Percentiles rank a stretch among this genome's conserved stretches.
Evolutionary conservation across 2,329 filamentous ascomycete genomes (phyloP).

Genomic region (Xylariomycetidae sp.): DNA sequence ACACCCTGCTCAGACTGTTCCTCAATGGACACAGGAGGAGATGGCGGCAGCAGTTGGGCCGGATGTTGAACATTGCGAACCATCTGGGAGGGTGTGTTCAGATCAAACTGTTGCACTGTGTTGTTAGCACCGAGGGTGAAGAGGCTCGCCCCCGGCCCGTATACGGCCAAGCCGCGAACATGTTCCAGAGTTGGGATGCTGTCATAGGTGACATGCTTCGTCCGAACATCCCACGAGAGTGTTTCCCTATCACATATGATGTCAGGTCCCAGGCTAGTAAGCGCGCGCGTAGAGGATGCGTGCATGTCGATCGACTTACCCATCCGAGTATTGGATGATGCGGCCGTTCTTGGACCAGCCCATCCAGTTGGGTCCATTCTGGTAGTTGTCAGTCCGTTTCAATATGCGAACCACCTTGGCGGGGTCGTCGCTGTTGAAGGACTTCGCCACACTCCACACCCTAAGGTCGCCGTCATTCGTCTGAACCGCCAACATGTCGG

Average conservation of each 20-base stretch:
- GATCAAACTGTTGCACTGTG: constrained; percentile 90
- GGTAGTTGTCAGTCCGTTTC: constrained; percentile 68
- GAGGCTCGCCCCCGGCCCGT: constrained; percentile 82
- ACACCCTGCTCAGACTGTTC: constrained; percentile 54
- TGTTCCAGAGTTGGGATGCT: constrained; percentile 78
- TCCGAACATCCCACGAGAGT: constrained; percentile 92
- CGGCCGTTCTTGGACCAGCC: constrained; percentile 97
- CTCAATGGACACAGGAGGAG: constrained; percentile 74
- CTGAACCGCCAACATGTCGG: constrained; percentile 94
- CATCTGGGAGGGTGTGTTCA: constrained; percentile 74
- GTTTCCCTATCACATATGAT: constrained; percentile 60
- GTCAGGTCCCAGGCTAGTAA: constrained; percentile 30
- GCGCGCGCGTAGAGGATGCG: constrained; percentile 40
- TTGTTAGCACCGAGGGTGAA: constrained; percentile 87
- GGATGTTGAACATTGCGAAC: constrained; percentile 84
- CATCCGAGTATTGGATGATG: constrained; percentile 86
- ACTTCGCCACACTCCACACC: constrained; percentile 95
- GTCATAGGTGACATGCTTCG: constrained; percentile 93
- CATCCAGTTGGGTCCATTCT: constrained; percentile 85
- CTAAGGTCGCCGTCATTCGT: constrained; percentile 85
- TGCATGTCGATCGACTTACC: constrained; percentile 51
- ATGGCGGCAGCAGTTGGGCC: constrained; percentile 70
- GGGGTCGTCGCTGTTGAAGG: constrained; percentile 61
- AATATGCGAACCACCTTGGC: constrained; percentile 87
- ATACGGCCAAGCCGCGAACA: constrained; percentile 76